These are phyloP conservation scores for Aspergillus uvarum DNA, from an alignment of 2,329 filamentous ascomycete genomes.

Conservation along the genomic window DNA sequence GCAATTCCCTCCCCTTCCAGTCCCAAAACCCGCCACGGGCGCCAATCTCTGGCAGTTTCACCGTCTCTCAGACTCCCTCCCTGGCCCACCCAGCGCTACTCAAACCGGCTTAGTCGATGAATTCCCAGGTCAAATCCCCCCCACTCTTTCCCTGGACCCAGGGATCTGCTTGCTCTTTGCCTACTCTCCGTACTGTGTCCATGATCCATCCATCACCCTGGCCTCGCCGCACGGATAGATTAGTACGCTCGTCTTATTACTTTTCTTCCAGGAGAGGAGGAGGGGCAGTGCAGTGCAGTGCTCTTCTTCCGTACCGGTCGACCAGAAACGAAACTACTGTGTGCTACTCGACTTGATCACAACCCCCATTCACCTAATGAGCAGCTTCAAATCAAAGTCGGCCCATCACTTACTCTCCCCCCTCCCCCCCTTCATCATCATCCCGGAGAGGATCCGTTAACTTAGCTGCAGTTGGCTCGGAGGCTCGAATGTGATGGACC, in stretches of 20 bases:
- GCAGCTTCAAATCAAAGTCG: not conserved
- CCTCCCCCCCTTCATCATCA: not conserved
- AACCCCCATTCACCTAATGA: not conserved
- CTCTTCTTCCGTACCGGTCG: not conserved
- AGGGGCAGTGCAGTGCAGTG: not conserved
- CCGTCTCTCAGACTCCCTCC: not conserved
- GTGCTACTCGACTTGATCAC: slow-evolving; percentile 2
- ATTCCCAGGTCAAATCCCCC: no score
- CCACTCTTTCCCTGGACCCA: not conserved
- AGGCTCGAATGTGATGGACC: no score
- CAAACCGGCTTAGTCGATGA: no score
- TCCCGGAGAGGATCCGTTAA: not conserved
- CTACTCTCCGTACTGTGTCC: not conserved
- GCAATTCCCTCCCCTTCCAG: not conserved
- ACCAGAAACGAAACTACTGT: not conserved
- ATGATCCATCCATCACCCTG: not conserved
- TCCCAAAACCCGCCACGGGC: slow-evolving; percentile 6
- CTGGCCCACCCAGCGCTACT: not conserved
- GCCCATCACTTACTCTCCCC: not conserved
- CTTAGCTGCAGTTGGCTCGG: no score
- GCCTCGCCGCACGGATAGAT: slow-evolving; percentile 3
- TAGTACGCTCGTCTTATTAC: not conserved
- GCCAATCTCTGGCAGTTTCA: slow-evolving; percentile 9
- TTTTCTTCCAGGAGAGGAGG: not conserved
- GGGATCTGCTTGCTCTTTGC: not conserved